Percentiles rank a stretch among this genome's conserved stretches.
Evolutionary conservation across 129 eudicot species (phyloP).

Genomic region (Heracleum sosnowskyi): DNA sequence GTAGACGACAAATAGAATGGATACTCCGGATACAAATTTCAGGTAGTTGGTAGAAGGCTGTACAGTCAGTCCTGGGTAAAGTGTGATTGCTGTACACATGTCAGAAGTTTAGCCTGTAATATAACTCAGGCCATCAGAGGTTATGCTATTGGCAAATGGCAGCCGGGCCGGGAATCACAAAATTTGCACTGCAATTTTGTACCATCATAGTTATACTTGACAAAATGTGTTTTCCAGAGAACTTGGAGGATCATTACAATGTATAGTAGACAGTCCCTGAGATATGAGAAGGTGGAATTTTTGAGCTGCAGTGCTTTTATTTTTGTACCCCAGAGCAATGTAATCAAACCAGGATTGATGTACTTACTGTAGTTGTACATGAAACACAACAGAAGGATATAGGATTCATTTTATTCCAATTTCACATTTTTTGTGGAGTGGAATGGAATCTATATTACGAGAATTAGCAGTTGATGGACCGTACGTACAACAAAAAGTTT

Average conservation of each 20-base stretch:
- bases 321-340: not conserved
- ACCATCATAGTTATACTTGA: not conserved
- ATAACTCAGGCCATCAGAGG: not conserved
- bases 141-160: not conserved
- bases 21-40: not conserved
- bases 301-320: not conserved
- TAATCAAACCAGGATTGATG: not conserved
- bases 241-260: not conserved
- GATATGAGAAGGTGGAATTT: not conserved
- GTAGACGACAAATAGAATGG: constrained; percentile 37
- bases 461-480: too few species aligned
- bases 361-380: not conserved
- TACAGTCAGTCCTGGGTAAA: not conserved
- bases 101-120: not conserved
- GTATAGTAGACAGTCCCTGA: not conserved
- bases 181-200: not conserved
- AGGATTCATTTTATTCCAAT: not conserved
- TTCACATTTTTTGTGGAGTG: not conserved
- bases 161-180: not conserved
- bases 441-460: too few species aligned
- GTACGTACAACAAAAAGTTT: too few species aligned
- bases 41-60: not conserved
- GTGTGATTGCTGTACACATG: not conserved
- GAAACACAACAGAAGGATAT: not conserved
- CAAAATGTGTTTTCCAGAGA: not conserved